Evolutionary conservation across 768 basidiomycete species (phyloP), one percentile per base, ranked within the genome.

Genomic region (Favolaschia claudopus): DNA sequence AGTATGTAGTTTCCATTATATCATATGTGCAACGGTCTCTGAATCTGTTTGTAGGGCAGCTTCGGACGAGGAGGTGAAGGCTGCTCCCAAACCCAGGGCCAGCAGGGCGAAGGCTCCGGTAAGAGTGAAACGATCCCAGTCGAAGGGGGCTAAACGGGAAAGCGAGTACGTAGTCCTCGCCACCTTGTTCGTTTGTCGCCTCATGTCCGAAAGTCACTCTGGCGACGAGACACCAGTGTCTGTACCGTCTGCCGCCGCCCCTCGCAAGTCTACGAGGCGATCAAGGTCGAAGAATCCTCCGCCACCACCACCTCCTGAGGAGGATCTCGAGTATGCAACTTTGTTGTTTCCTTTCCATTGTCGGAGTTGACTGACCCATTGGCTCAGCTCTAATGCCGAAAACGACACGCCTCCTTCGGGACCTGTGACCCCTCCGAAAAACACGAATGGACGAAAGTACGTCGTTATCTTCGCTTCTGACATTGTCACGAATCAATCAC

Each of bases 381-480:
- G 42, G 5, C 42, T 25, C 22, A 7, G 27, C 6, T 20, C 24
- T 8, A 25, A 43, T 20, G 52, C 51, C 28, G 58, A 60, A 36
- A 43, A 54, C 25, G 28, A 22, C 15, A 39, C 40, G 14, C 53
- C 52, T 15, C 28, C 53, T 6, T 33, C 40, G 12, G 40, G 5
- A 17, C 59, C 59, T 17, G 39, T 38, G 12, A 59, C 63, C 28
- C 63, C 63, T 6, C 47, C 44, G 6, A 44, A 53, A 22, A 29
- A 32, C 20, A 48, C 29, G 54, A 63, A 50, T 7, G 62, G 62
- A 17, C 52, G 40, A 22, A 63, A 63, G 62, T 55, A 39, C 13
- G 62, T 46, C 33, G n/a, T 40, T 39, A 7, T 25, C 9, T 19
- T 19, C 19, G 6, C 31, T 28, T 15, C 32, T 5, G 19, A 15